Percentiles rank a stretch among this genome's conserved stretches.
phyloP scores from a whole-genome alignment of 106 monocot genomes.

The Narthecium ossifragum region DNA sequence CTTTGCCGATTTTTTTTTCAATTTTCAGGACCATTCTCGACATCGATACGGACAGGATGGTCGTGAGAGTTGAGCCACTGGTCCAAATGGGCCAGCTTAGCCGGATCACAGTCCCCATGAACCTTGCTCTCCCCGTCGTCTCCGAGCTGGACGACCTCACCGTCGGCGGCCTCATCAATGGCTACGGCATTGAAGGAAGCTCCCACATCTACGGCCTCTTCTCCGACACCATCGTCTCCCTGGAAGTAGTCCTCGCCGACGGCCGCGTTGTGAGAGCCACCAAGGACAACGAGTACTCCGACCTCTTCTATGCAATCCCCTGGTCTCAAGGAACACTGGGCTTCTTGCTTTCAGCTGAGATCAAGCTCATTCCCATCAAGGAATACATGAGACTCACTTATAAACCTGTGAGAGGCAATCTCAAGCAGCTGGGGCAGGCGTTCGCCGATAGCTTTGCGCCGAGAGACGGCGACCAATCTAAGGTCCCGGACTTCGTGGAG shows the following conservation, averaged over 20 bases:
- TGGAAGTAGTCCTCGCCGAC: constrained; percentile 11
- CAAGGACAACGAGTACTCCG: constrained; percentile 14
- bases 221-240: background rate
- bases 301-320: constrained; percentile 12
- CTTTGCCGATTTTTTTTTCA: background rate
- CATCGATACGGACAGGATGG: constrained; percentile 1
- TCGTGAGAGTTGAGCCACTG: constrained; percentile 4
- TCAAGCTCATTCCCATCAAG: constrained; percentile 5
- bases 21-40: constrained; percentile 2
- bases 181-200: constrained; percentile 14
- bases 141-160: constrained; percentile 12
- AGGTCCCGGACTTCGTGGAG: constrained; percentile 11
- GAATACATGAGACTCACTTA: constrained; percentile 9
- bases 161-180: constrained; percentile 10
- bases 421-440: constrained; percentile 1
- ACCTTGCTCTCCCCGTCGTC: constrained; percentile 6
- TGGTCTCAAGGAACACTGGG: constrained; percentile 16
- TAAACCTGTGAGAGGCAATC: constrained; percentile 1
- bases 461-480: background rate
- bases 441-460: constrained; percentile 4
- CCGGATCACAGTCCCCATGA: constrained; percentile 5
- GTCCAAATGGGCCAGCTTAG: constrained; percentile 9
- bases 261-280: constrained; percentile 6
- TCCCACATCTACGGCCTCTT: constrained; percentile 17
- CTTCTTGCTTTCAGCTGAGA: constrained; percentile 9